phyloP scores from a whole-genome alignment of 23 red algal genomes.

The Gracilaria gracilis region DNA sequence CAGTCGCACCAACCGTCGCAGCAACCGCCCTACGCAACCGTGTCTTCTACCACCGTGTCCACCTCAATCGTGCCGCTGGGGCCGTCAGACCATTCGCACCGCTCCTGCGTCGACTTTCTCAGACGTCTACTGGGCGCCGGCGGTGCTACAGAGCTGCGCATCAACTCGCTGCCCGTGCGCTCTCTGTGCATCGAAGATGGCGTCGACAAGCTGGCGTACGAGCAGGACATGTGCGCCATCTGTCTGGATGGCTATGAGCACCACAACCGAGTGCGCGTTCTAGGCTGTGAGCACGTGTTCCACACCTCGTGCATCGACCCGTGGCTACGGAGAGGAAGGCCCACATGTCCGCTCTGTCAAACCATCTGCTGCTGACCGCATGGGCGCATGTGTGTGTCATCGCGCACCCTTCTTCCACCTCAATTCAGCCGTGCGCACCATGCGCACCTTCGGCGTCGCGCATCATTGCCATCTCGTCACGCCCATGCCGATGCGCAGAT shows the following conservation, averaged over 20 bases:
- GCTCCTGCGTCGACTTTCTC: slow-evolving; percentile 72
- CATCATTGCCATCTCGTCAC: background rate
- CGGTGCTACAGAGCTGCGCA: slow-evolving; percentile 62
- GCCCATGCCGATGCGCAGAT: too few species aligned
- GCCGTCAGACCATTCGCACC: slow-evolving; percentile 39
- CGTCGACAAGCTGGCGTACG: slow-evolving; percentile 54
- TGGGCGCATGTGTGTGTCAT: background rate
- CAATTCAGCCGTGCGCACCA: background rate
- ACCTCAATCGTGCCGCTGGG: slow-evolving; percentile 58
- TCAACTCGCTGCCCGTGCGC: slow-evolving; percentile 68
- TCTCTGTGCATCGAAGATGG: slow-evolving; percentile 65
- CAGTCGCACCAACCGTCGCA: slow-evolving; percentile 7
- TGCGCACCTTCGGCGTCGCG: background rate
- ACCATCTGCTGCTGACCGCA: slow-evolving; percentile 64
- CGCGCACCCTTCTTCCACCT: background rate
- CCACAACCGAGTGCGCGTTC: slow-evolving; percentile 73
- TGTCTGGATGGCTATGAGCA: slow-evolving; percentile 83
- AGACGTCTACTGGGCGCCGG: slow-evolving; percentile 43
- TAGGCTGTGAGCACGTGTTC: slow-evolving; percentile 91
- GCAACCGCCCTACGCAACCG: background rate
- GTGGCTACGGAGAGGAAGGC: slow-evolving; percentile 73
- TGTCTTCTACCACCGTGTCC: slow-evolving; percentile 13
- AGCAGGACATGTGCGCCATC: slow-evolving; percentile 83
- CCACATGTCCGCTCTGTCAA: slow-evolving; percentile 81
- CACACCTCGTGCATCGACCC: slow-evolving; percentile 88